Conservation (phyloP, 2,329 filamentous ascomycete genomes). For the Immersiporthe knoxdaviesiana region DNA sequence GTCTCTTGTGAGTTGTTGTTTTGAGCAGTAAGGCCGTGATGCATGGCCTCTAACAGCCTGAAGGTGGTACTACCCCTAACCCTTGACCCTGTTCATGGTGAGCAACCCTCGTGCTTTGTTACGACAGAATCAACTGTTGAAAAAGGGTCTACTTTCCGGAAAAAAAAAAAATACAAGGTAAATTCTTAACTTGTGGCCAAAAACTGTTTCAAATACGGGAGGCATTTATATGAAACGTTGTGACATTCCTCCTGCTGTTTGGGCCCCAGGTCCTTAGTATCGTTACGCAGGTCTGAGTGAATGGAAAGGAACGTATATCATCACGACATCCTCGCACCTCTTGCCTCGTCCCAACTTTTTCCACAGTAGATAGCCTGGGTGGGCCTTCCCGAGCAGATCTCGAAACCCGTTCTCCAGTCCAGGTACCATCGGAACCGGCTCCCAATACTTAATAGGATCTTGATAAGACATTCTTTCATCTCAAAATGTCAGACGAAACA, state of each 20-base stretch:
- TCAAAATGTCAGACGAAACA: conserved; percentile 27
- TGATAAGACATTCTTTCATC: conserved; percentile 11
- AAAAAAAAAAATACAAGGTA: background rate
- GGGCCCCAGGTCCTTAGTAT: background rate
- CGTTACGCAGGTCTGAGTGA: background rate
- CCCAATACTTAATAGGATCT: background rate
- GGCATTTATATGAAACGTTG: background rate
- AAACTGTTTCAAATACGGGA: background rate
- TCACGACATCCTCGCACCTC: background rate
- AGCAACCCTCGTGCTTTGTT: no score
- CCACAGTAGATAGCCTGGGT: background rate
- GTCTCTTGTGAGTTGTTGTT: background rate
- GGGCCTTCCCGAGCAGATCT: background rate
- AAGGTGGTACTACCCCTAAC: background rate
- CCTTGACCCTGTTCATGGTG: background rate
- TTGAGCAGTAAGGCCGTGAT: background rate
- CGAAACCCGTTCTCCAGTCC: background rate
- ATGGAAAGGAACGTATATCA: background rate
- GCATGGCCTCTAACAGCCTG: background rate
- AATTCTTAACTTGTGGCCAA: no score
- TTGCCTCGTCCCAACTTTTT: background rate
- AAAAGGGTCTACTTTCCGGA: background rate
- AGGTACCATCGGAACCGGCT: background rate
- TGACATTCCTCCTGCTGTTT: background rate
- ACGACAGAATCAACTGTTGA: background rate